Conservation (phyloP, 2,329 filamentous ascomycete species). For the Zopfia rhizophila region DNA sequence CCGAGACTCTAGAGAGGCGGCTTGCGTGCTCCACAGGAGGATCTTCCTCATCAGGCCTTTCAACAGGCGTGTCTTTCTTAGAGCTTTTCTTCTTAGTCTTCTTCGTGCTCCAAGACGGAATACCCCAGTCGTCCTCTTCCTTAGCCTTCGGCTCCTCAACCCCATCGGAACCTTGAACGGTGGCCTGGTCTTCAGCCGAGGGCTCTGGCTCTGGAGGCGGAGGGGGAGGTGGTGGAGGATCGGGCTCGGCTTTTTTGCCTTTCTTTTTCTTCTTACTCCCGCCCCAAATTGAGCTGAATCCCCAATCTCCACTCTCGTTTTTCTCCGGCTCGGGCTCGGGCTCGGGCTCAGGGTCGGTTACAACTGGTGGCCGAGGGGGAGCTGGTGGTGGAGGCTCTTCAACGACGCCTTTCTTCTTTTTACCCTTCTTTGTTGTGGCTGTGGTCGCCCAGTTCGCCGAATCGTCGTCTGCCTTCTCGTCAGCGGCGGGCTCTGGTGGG, state of each 20-base stretch:
- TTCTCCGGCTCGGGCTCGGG: slow-evolving; percentile 44
- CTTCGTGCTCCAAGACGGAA: slow-evolving; percentile 66
- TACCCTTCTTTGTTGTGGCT: slow-evolving; percentile 47
- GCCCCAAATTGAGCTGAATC: slow-evolving; percentile 52
- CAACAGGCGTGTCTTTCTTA: slow-evolving; percentile 52
- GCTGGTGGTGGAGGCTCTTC: slow-evolving; percentile 31
- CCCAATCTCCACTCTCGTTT: slow-evolving; percentile 46
- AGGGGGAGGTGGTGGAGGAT: slow-evolving; percentile 44
- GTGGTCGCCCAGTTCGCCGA: slow-evolving; percentile 47
- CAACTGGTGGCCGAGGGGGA: slow-evolving; percentile 23
- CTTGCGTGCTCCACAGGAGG: too few relatives aligned
- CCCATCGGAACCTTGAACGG: slow-evolving; percentile 56
- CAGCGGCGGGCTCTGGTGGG: too few relatives aligned
- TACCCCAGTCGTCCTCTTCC: slow-evolving; percentile 65
- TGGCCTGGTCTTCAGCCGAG: slow-evolving; percentile 37
- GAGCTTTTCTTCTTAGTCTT: slow-evolving; percentile 46
- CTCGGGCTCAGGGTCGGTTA: too few relatives aligned
- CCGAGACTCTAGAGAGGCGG: too few relatives aligned
- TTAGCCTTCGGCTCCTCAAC: slow-evolving; percentile 62
- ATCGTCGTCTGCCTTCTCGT: slow-evolving; percentile 41
- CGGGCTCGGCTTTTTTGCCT: slow-evolving; percentile 48
- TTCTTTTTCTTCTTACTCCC: slow-evolving; percentile 58
- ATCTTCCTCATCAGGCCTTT: slow-evolving; percentile 55
- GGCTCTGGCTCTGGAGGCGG: slow-evolving; percentile 37
- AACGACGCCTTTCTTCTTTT: slow-evolving; percentile 58